Evolutionary conservation across 176 grass and related monocot genomes (phyloP).

Genomic region (Coix lacrymajobi): DNA sequence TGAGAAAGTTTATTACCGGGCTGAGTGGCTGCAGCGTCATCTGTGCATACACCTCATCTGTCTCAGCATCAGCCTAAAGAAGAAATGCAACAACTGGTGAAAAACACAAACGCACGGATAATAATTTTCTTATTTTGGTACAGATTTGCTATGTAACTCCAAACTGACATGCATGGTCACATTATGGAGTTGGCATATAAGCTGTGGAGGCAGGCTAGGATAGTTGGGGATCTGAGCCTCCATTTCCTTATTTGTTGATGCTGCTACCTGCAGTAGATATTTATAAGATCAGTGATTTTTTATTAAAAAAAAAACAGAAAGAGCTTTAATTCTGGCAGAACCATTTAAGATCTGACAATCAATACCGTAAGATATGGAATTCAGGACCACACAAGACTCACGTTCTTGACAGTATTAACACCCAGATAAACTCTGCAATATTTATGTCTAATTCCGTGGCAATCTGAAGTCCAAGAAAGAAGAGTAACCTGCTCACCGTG

Average conservation of each 20-base stretch:
- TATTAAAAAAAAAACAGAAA: background rate
- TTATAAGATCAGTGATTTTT: background rate
- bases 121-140: conserved; percentile 2
- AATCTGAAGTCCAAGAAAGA: conserved; percentile 19
- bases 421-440: background rate
- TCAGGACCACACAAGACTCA: conserved; percentile 13
- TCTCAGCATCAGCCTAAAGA: conserved; percentile 88
- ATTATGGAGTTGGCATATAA: conserved; percentile 97
- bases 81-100: conserved; percentile 18
- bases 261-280: conserved; percentile 62
- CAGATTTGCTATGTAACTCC: background rate
- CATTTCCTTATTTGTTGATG: conserved; percentile 94
- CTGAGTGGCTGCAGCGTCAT: conserved; percentile 92
- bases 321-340: background rate
- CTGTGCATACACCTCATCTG: conserved; percentile 91
- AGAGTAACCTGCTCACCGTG: conserved; percentile 74
- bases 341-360: conserved; percentile 1
- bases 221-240: conserved; percentile 90
- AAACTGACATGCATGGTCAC: conserved; percentile 95
- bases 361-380: background rate
- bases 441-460: background rate
- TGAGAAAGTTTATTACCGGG: conserved; percentile 48
- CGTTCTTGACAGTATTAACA: background rate
- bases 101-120: background rate
- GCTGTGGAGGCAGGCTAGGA: conserved; percentile 75